Conservation (phyloP, 140 eudicot species). For the Cichorium intybus region DNA sequence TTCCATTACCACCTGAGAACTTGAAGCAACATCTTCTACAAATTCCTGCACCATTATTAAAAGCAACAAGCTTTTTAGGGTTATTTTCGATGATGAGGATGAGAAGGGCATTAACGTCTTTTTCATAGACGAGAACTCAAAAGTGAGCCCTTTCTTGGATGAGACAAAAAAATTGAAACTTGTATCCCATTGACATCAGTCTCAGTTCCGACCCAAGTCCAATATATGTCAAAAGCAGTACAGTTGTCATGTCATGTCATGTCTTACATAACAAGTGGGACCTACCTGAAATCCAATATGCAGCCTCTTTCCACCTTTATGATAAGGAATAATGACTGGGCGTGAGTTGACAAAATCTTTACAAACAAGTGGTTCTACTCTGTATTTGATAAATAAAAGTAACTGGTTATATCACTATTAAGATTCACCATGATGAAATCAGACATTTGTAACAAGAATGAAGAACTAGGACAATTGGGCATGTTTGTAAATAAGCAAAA, state of each 20-base stretch:
- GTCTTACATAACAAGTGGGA: background rate
- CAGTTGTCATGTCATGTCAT: background rate
- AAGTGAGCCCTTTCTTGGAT: background rate
- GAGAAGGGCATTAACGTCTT: background rate
- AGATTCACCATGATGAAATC: background rate
- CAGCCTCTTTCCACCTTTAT: constrained; percentile 94
- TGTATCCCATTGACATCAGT: background rate
- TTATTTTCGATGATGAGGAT: background rate
- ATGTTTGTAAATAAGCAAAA: background rate
- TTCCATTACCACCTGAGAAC: constrained; percentile 62
- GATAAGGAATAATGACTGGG: constrained; percentile 91
- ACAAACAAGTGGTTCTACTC: constrained; percentile 88
- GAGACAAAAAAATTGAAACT: background rate
- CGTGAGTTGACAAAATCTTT: constrained; percentile 63
- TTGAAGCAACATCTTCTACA: constrained; percentile 63
- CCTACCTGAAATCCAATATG: constrained; percentile 88
- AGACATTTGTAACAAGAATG: constrained; percentile 12
- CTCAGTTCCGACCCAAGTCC: background rate
- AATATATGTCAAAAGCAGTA: background rate
- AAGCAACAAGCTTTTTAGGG: background rate
- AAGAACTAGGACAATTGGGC: no score
- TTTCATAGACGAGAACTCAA: no score
- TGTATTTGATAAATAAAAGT: constrained; percentile 27
- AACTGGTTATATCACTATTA: background rate
- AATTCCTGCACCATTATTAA: constrained; percentile 61